Base-by-base conservation (phyloP, 495 filamentous ascomycete genomes). In the Neurospora africana region DNA sequence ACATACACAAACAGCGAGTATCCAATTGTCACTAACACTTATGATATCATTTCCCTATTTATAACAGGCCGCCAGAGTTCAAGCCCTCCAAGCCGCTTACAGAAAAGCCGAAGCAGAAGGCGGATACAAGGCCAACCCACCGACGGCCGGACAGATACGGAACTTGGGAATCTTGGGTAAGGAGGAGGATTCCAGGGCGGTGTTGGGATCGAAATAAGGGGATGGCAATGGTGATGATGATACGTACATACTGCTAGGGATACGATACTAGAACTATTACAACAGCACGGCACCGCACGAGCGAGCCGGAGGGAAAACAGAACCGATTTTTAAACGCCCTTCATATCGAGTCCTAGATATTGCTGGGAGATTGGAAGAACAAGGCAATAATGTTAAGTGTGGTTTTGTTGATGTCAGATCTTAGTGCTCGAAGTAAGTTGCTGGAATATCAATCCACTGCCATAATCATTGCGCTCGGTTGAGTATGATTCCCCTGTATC, bases 41-140 rank as follows among this genome's bases (percentile, higher is more conserved):
- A 36, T 30, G 69, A 38, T 23, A 6, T 27, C 21, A 53, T 27
- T 30, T 27, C 5, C 5, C 47, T 68, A 78, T 37, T 74, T 36
- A 61, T 43, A 53, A 78, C 78, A 99, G 95, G 89, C 88, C 76
- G 87, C 92, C 61, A 92, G 94, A 85, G 88, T 90, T 68, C 85
- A 84, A 79, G 87, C 87, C 72, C 84, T 99, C 74, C 95, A 98
- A 85, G 87, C 87, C 53, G 95, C 95, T 70, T 98, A 97, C 82
- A 87, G 92, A 77, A 93, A 92, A 82, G 89, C 90, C 36, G 89
- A 93, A 81, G 89, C 91, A 35, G 85, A 90, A 69, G 86, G 53
- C 5, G 53, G 91, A 76, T 84, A 92, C 70, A 89, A 91, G 79
- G 93, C 95, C 75, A 89, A 93, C 77, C 89, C 89, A 36, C 88